phyloP scores from a whole-genome alignment of 495 filamentous ascomycete genomes.

The Letharia lupina region DNA sequence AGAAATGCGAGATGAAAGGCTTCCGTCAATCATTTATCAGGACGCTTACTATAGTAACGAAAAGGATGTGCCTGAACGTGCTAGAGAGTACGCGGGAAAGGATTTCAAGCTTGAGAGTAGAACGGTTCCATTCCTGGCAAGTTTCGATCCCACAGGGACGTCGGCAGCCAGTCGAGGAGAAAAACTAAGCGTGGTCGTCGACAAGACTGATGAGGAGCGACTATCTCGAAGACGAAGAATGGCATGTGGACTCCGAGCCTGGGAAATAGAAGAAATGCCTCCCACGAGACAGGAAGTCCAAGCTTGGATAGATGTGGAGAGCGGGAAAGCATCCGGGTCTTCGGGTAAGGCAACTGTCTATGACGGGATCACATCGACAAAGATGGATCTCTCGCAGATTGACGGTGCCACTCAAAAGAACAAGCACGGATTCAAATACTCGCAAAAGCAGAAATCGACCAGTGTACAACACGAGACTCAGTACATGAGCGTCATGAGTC shows the following conservation, averaged over 20 bases:
- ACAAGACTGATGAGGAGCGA: constrained; percentile 44
- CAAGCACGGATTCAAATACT: constrained; percentile 77
- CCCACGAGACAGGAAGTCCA: constrained; percentile 65
- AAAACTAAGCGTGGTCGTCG: constrained; percentile 36
- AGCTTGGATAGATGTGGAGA: constrained; percentile 49
- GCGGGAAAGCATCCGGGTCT: background rate
- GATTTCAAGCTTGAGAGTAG: constrained; percentile 75
- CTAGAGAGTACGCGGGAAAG: constrained; percentile 77
- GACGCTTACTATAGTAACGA: constrained; percentile 85
- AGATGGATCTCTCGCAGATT: constrained; percentile 65
- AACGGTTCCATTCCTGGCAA: constrained; percentile 65
- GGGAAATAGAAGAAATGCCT: constrained; percentile 58
- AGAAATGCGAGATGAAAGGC: constrained; percentile 28
- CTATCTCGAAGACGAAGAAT: constrained; percentile 37
- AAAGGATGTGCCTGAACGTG: constrained; percentile 69
- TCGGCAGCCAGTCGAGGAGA: constrained; percentile 48
- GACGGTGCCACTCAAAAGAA: constrained; percentile 83
- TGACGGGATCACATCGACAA: constrained; percentile 10
- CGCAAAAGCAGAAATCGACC: constrained; percentile 64
- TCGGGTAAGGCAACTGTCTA: background rate
- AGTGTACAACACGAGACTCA: constrained; percentile 79
- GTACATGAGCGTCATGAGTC: constrained; percentile 93
- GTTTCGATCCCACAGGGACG: constrained; percentile 61
- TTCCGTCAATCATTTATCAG: constrained; percentile 63
- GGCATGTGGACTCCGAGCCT: constrained; percentile 49